Evolutionary conservation across 1,284 basidiomycete species (phyloP).

Genomic region (Malassezia japonica): DNA sequence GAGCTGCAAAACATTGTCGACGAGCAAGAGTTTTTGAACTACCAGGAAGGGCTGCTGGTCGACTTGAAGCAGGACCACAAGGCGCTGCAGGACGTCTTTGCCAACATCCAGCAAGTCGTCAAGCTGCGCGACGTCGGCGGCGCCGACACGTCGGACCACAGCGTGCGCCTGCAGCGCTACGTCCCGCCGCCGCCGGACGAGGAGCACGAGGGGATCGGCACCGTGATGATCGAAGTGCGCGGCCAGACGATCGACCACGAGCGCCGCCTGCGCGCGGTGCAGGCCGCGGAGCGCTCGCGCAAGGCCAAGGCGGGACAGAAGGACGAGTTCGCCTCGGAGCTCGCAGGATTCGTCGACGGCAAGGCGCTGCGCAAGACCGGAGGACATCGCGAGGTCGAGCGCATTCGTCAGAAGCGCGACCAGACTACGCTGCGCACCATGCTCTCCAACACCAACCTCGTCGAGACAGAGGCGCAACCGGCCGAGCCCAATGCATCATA

Average conservation of each 20-base stretch:
- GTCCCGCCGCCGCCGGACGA: conserved; percentile 42
- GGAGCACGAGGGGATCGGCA: conserved; percentile 40
- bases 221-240: conserved; percentile 47
- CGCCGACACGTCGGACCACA: conserved; percentile 11
- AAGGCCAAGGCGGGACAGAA: conserved; percentile 25
- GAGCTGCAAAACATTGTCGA: conserved; percentile 93
- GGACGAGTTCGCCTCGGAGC: conserved; percentile 45
- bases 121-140: conserved; percentile 25
- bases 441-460: conserved; percentile 14
- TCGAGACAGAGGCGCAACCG: background rate
- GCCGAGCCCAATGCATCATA: background rate
- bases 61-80: conserved; percentile 40
- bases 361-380: conserved; percentile 44
- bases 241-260: conserved; percentile 44
- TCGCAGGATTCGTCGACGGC: conserved; percentile 44
- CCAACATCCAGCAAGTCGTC: conserved; percentile 46
- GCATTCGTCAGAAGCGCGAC: conserved; percentile 38
- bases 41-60: conserved; percentile 41
- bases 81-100: conserved; percentile 42
- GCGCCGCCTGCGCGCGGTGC: conserved; percentile 41
- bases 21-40: conserved; percentile 79
- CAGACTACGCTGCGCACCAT: conserved; percentile 41
- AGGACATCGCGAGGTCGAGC: conserved; percentile 40
- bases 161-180: conserved; percentile 19
- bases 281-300: conserved; percentile 39